phyloP scores from a whole-genome alignment of 129 eudicot species.

The Helianthus tuberosus region DNA sequence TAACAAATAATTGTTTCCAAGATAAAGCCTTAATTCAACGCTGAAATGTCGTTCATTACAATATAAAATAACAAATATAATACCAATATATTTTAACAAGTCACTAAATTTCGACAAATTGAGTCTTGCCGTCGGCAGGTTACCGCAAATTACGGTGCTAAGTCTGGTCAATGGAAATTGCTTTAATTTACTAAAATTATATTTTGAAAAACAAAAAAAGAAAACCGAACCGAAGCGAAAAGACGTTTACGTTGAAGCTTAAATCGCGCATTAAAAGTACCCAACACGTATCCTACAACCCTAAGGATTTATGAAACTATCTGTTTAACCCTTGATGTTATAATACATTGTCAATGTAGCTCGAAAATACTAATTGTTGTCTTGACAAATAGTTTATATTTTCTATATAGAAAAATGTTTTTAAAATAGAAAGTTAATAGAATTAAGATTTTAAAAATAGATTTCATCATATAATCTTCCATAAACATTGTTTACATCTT shows the following conservation, averaged over 20 bases:
- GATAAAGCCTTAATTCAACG: not conserved
- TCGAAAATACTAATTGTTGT: not conserved
- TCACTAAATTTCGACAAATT: conserved; percentile 31
- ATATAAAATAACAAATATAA: not conserved
- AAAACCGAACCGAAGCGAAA: not conserved
- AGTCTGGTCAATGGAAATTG: conserved; percentile 23
- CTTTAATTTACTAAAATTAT: not conserved
- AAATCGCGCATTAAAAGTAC: not conserved
- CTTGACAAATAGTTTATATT: not conserved
- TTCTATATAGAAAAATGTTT: not conserved
- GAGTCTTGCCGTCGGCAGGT: conserved; percentile 34
- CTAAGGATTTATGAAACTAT: not conserved
- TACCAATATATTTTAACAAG: conserved; percentile 10
- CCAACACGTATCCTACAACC: not conserved
- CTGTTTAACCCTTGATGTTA: not conserved
- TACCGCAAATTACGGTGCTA: conserved; percentile 40
- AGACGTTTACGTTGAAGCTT: not conserved
- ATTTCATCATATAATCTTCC: too few species aligned
- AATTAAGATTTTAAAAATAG: not conserved
- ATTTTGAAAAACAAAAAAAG: not conserved
- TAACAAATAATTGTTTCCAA: not conserved
- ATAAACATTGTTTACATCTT: too few species aligned
- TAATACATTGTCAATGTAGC: not conserved
- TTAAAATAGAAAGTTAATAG: not conserved
- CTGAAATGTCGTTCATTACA: not conserved